Conservation (phyloP, 106 monocot genomes). For the Narthecium ossifragum region DNA sequence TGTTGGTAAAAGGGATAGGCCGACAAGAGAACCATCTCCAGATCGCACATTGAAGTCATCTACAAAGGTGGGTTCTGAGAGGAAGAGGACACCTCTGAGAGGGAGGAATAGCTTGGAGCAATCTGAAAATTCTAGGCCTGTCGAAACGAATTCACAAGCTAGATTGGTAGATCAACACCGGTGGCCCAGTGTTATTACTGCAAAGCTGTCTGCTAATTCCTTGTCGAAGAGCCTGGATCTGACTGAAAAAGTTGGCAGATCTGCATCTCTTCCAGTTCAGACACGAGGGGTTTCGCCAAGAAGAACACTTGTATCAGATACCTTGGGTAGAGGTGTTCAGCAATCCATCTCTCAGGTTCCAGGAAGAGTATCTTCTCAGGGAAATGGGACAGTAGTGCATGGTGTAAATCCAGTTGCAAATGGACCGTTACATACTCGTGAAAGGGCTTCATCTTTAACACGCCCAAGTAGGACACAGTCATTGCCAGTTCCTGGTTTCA, state of each 20-base stretch:
- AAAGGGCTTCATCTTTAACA: slow-evolving; percentile 10
- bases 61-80: slow-evolving; percentile 19
- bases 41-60: slow-evolving; percentile 32
- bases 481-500: slow-evolving; percentile 16
- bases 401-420: background rate
- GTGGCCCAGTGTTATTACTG: slow-evolving; percentile 44
- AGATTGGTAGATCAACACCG: slow-evolving; percentile 52
- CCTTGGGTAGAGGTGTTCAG: slow-evolving; percentile 10
- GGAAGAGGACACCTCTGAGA: slow-evolving; percentile 57
- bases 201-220: slow-evolving; percentile 31
- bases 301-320: slow-evolving; percentile 12
- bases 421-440: slow-evolving; percentile 9
- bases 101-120: slow-evolving; percentile 53
- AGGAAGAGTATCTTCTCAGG: slow-evolving; percentile 14
- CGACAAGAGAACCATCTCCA: slow-evolving; percentile 7
- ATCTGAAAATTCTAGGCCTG: slow-evolving; percentile 54
- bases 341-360: slow-evolving; percentile 14
- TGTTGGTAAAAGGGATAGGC: slow-evolving; percentile 26
- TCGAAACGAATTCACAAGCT: slow-evolving; percentile 35
- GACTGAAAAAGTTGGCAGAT: slow-evolving; percentile 24
- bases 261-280: slow-evolving; percentile 13
- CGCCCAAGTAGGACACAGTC: slow-evolving; percentile 32
- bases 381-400: slow-evolving; percentile 8
- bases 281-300: slow-evolving; percentile 50
- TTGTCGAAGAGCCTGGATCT: slow-evolving; percentile 39